Conservation (phyloP, 2,329 filamentous ascomycete species). For the Ustulina deusta region DNA sequence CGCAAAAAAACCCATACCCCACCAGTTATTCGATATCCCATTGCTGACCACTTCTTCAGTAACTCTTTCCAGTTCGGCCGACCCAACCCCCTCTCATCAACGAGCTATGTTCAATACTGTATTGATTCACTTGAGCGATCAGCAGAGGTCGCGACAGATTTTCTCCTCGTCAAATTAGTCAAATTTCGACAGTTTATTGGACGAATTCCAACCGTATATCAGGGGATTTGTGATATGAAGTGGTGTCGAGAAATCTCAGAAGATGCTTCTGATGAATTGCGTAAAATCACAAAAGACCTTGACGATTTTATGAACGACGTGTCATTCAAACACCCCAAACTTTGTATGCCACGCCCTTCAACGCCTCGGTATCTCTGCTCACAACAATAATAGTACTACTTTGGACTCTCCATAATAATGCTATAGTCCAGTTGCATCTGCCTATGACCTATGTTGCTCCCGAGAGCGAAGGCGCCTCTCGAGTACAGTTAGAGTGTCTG, state of each 20-base stretch:
- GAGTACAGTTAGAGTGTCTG: slow-evolving; percentile 50
- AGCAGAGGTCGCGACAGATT: slow-evolving; percentile 48
- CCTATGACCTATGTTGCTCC: slow-evolving; percentile 53
- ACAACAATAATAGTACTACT: slow-evolving; percentile 32
- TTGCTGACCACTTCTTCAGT: slow-evolving; percentile 38
- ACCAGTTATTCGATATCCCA: background rate
- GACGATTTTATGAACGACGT: slow-evolving; percentile 51
- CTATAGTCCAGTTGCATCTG: slow-evolving; percentile 49
- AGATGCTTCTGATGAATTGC: slow-evolving; percentile 52
- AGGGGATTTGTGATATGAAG: slow-evolving; percentile 39
- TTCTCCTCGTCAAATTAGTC: slow-evolving; percentile 52
- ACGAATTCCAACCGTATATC: slow-evolving; percentile 51
- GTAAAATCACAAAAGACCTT: slow-evolving; percentile 51
- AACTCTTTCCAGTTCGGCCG: slow-evolving; percentile 56
- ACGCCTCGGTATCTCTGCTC: background rate
- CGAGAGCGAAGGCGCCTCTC: slow-evolving; percentile 38
- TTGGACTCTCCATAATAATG: slow-evolving; percentile 32
- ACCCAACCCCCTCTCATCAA: slow-evolving; percentile 49
- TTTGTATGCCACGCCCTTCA: slow-evolving; percentile 38
- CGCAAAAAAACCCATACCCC: background rate
- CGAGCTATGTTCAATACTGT: slow-evolving; percentile 52
- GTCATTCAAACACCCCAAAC: slow-evolving; percentile 45
- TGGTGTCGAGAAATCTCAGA: slow-evolving; percentile 47
- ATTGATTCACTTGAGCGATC: slow-evolving; percentile 48
- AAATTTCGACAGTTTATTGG: slow-evolving; percentile 54